Percentiles rank a stretch among this genome's conserved stretches.
Evolutionary conservation across 2,329 filamentous ascomycete genomes (phyloP).

Genomic region (Diaporthe nobilis): DNA sequence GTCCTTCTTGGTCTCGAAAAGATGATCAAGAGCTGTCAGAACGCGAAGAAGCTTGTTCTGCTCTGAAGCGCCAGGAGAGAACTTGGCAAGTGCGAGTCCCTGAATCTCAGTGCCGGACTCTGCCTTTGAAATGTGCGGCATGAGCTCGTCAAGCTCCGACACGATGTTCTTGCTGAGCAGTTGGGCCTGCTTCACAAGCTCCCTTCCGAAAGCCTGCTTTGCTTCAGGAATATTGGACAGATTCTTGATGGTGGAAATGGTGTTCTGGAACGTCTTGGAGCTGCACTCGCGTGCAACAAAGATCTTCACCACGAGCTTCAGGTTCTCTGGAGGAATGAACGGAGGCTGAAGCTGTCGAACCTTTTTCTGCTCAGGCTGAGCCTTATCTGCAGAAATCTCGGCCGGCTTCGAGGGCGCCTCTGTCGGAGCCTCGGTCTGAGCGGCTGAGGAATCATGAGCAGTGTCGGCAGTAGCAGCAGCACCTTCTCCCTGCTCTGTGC

Average conservation of each 20-base stretch:
- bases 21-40: constrained; percentile 92
- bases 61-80: constrained; percentile 95
- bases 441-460: constrained; percentile 8
- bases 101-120: constrained; percentile 94
- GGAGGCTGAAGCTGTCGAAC: constrained; percentile 80
- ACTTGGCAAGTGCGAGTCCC: constrained; percentile 92
- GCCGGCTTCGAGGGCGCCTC: constrained; percentile 51
- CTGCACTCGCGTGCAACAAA: constrained; percentile 96
- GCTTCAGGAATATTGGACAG: constrained; percentile 92
- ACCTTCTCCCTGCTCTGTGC: constrained; percentile 44
- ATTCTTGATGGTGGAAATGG: constrained; percentile 98
- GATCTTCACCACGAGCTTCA: constrained; percentile 95
- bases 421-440: constrained; percentile 39
- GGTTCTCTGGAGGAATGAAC: constrained; percentile 87
- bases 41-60: constrained; percentile 96
- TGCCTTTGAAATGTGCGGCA: constrained; percentile 88
- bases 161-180: constrained; percentile 88
- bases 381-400: constrained; percentile 49
- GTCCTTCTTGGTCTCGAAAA: constrained; percentile 84
- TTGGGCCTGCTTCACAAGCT: constrained; percentile 90
- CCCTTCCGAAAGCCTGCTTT: constrained; percentile 91
- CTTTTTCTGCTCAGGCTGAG: constrained; percentile 62
- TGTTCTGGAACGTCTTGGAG: constrained; percentile 98
- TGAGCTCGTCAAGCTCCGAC: constrained; percentile 84
- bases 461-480: constrained; percentile 40